Base-by-base conservation (phyloP, 768 basidiomycete genomes). In the Termitomyces sp. region DNA sequence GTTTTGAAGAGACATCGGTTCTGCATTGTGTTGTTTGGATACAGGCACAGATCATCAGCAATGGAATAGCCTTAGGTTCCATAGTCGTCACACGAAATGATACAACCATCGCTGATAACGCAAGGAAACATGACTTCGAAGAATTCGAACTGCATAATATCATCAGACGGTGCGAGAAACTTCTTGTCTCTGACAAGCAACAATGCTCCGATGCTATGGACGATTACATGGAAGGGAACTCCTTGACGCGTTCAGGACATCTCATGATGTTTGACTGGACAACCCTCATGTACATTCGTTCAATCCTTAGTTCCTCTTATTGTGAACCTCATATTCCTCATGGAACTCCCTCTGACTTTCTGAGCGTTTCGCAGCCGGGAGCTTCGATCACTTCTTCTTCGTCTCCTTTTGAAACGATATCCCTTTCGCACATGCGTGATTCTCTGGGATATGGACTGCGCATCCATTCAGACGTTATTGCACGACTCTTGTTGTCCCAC, bases 1-100 rank as follows among this genome's bases (percentile, higher is more conserved):
- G 79, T 26, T 84, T 82, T 61, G 91, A 94, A 73, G 90, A 92
- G 62, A 65, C 89, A 6, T 80, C 86, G 0, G 74, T 88, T 8
- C 74, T 81, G 50, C 76, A 78, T 59, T 76, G 81, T 19, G 71
- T 75, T n/a, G 70, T 91, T 6, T 86, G 83, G 78, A 80, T 74
- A 1, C 89, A 93, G 63, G 66, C 84, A 21, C 83, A 88, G 56
- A 76, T 91, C 21, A 68, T 91, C 41, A 75, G 75, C 40, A 85
- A 83, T 61, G 91, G 91, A 1, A 62, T 91, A 14, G 78, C 80
- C 0, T 69, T 84, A 35, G 85, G 87, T 12, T 83, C 89, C 3
- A 71, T 92, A 51, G 74, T 83, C n/a, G 67, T 90, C 33, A 65
- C 72, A 4, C 71, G 76, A 33, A 59, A 69, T 31, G 71, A 69